Evolutionary conservation across 768 basidiomycete genomes (phyloP).

Genomic region (Pleurotus tuber-regium): DNA sequence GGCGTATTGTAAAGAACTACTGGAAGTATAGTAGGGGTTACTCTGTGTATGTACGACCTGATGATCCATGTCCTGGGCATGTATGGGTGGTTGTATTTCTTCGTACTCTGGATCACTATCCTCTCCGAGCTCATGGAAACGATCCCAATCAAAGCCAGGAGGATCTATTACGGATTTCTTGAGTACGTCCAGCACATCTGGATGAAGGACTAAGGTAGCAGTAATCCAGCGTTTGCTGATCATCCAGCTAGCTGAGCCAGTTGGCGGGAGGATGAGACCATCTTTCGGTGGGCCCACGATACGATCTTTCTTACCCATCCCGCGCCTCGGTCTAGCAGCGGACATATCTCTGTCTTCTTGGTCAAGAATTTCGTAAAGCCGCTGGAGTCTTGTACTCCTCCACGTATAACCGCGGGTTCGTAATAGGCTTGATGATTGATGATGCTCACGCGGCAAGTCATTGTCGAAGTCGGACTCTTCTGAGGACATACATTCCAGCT

Average conservation of each 20-base stretch:
- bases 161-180: conserved; percentile 44
- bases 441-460: conserved; percentile 22
- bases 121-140: conserved; percentile 49
- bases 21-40: conserved; percentile 14
- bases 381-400: conserved; percentile 64
- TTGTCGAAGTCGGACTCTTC: conserved; percentile 69
- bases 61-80: conserved; percentile 13
- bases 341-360: conserved; percentile 41
- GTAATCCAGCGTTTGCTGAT: conserved; percentile 65
- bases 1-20: conserved; percentile 34
- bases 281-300: conserved; percentile 54
- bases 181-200: conserved; percentile 44
- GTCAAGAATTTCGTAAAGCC: conserved; percentile 62
- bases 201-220: conserved; percentile 35
- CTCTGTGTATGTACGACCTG: conserved; percentile 17
- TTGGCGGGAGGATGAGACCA: conserved; percentile 56
- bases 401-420: conserved; percentile 60
- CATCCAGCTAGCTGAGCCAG: conserved; percentile 72
- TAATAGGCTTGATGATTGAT: conserved; percentile 40
- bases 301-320: conserved; percentile 54
- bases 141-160: conserved; percentile 47
- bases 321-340: conserved; percentile 51
- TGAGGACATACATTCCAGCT: conserved; percentile 77
- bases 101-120: conserved; percentile 49
- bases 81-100: conserved; percentile 13